A percentile compares a stretch with the other conserved stretches of the same genome.
Evolutionary conservation across 441 rosid genomes (phyloP).

Genomic region (Pelargonium australe): DNA sequence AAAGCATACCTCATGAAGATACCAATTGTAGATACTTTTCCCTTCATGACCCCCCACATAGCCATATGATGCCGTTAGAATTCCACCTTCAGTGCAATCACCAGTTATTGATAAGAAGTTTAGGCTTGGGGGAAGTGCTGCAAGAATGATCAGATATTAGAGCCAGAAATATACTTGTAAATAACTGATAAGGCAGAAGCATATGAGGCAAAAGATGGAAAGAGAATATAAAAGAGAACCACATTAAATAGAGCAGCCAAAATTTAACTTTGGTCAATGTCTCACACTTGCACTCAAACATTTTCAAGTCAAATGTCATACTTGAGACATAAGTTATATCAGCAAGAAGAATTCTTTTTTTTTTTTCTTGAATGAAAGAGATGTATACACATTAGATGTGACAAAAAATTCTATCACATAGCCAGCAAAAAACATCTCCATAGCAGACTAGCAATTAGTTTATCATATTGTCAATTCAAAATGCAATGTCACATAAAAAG

Average conservation of each 20-base stretch:
- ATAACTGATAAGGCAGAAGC: conserved; percentile 2
- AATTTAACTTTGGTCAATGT: background rate
- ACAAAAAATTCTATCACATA: background rate
- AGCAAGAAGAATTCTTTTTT: background rate
- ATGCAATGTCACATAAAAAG: conserved; percentile 1
- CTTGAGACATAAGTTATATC: background rate
- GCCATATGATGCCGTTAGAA: conserved; percentile 93
- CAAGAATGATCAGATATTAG: conserved; percentile 18
- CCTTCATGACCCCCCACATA: conserved; percentile 98
- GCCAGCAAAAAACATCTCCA: background rate
- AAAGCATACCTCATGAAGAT: conserved; percentile 77
- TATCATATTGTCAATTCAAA: background rate
- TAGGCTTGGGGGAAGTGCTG: conserved; percentile 97
- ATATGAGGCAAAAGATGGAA: background rate
- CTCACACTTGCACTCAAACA: background rate
- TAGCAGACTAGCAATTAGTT: background rate
- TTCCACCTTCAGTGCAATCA: conserved; percentile 71
- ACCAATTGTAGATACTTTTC: conserved; percentile 82
- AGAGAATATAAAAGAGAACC: conserved; percentile 1
- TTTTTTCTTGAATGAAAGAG: background rate
- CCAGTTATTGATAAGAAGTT: conserved; percentile 95
- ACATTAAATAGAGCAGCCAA: conserved; percentile 9
- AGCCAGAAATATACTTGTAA: background rate
- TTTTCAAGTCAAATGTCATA: background rate
- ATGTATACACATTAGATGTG: background rate